A percentile compares a stretch with the other conserved stretches of the same genome.
Conservation (phyloP, 805 yeast genomes). For the Wickerhamiella shivajii region DNA sequence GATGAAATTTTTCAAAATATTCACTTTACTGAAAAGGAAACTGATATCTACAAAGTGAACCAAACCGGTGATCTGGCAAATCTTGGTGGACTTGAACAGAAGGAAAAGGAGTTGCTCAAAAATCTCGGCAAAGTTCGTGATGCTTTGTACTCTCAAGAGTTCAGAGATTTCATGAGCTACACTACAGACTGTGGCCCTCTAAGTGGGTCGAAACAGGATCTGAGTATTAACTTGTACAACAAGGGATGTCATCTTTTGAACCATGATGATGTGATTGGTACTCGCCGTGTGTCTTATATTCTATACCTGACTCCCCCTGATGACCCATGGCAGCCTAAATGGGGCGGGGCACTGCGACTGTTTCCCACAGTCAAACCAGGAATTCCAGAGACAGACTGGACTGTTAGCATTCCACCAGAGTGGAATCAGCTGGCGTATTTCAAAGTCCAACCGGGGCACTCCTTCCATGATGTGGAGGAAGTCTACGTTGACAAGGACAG, state of each 20-base stretch:
- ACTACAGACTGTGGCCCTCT: conserved; percentile 81
- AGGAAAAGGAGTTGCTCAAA: conserved; percentile 60
- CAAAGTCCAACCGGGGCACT: conserved; percentile 88
- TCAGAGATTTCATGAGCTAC: conserved; percentile 59
- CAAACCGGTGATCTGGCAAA: conserved; percentile 88
- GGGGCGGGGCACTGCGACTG: conserved; percentile 84
- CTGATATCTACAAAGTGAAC: conserved; percentile 83
- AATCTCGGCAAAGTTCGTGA: conserved; percentile 65
- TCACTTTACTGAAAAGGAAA: conserved; percentile 88
- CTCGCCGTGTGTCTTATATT: conserved; percentile 84
- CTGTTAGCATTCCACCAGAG: conserved; percentile 65
- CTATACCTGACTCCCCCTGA: conserved; percentile 89
- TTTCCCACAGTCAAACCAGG: conserved; percentile 80
- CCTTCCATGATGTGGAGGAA: conserved; percentile 97
- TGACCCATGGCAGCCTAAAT: conserved; percentile 71
- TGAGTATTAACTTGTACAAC: conserved; percentile 80
- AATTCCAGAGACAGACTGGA: conserved; percentile 70
- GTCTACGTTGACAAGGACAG: conserved; percentile 84
- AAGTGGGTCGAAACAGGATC: conserved; percentile 82
- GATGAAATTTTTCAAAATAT: conserved; percentile 70
- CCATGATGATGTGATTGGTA: conserved; percentile 96
- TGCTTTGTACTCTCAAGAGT: conserved; percentile 75
- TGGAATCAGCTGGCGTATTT: conserved; percentile 95
- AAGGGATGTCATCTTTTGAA: conserved; percentile 88
- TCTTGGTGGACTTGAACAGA: conserved; percentile 66